phyloP scores from a whole-genome alignment of 2,329 filamentous ascomycete species.

The Rutstroemia sp. region DNA sequence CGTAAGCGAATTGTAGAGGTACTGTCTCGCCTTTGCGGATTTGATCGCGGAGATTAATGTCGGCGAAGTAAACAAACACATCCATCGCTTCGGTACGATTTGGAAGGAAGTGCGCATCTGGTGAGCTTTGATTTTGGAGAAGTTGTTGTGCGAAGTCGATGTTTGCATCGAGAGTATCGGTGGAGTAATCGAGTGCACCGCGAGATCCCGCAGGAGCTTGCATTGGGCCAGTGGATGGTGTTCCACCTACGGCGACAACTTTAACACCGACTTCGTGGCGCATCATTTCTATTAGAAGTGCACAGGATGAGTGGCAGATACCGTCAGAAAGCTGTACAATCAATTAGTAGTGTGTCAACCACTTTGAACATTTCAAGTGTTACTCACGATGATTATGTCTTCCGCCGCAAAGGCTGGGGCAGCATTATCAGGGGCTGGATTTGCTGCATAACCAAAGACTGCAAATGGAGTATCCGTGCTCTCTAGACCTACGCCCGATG shows the following conservation, averaged over 20 bases:
- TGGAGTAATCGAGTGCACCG: constrained; percentile 34
- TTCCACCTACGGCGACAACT: constrained; percentile 45
- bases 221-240: constrained; percentile 39
- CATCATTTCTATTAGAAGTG: constrained; percentile 48
- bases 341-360: neutral
- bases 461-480: constrained; percentile 19
- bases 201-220: constrained; percentile 46
- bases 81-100: constrained; percentile 15
- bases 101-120: constrained; percentile 17
- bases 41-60: constrained; percentile 37
- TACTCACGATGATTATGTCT: constrained; percentile 32
- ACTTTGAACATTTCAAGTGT: too few relatives aligned
- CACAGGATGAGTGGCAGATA: constrained; percentile 51
- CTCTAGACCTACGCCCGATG: constrained; percentile 9
- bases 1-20: constrained; percentile 52
- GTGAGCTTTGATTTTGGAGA: constrained; percentile 10
- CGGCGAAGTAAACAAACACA: constrained; percentile 25
- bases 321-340: constrained; percentile 44
- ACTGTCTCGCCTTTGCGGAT: constrained; percentile 25
- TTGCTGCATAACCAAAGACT: constrained; percentile 25
- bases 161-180: constrained; percentile 20
- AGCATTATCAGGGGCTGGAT: constrained; percentile 16
- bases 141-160: constrained; percentile 21
- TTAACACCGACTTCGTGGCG: constrained; percentile 45
- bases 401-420: constrained; percentile 32